A percentile compares a stretch with the other conserved stretches of the same genome.
phyloP scores from a whole-genome alignment of 2,329 filamentous ascomycete genomes.

The Zymoseptoria passerinii region DNA sequence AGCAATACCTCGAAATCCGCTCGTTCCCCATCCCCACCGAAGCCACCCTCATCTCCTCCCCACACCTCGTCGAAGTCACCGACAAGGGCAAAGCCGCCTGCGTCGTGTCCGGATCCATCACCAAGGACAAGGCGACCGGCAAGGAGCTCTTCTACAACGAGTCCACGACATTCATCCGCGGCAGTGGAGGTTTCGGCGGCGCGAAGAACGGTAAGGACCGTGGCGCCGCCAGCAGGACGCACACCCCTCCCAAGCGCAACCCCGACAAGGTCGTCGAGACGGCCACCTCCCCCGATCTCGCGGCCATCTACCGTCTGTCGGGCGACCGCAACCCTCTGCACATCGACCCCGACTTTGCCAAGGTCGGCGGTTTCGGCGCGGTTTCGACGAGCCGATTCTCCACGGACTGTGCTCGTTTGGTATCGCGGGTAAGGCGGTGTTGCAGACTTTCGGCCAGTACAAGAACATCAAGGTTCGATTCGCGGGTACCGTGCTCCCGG shows the following conservation, averaged over 20 bases:
- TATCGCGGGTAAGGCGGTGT: slow-evolving; percentile 81
- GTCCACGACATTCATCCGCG: slow-evolving; percentile 82
- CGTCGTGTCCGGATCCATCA: slow-evolving; percentile 70
- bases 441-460: slow-evolving; percentile 71
- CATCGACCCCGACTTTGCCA: slow-evolving; percentile 88
- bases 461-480: slow-evolving; percentile 92
- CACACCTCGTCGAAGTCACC: slow-evolving; percentile 81
- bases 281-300: slow-evolving; percentile 81
- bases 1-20: slow-evolving; percentile 93
- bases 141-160: slow-evolving; percentile 98
- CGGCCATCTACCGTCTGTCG: slow-evolving; percentile 83
- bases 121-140: slow-evolving; percentile 73
- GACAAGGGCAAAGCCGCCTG: slow-evolving; percentile 91
- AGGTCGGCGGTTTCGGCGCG: slow-evolving; percentile 92
- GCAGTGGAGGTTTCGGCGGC: slow-evolving; percentile 83
- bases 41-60: slow-evolving; percentile 65
- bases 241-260: slow-evolving; percentile 66
- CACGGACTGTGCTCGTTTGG: slow-evolving; percentile 97
- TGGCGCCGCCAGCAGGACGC: slow-evolving; percentile 69
- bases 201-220: slow-evolving; percentile 67
- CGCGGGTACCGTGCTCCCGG: slow-evolving; percentile 73
- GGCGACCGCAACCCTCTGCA: slow-evolving; percentile 96
- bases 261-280: slow-evolving; percentile 80
- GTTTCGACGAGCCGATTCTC: slow-evolving; percentile 88
- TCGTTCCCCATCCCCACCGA: slow-evolving; percentile 86